A percentile compares a stretch with the other conserved stretches of the same genome.
Conservation (phyloP, 495 filamentous ascomycete genomes). For the Parathielavia hyrcaniae region DNA sequence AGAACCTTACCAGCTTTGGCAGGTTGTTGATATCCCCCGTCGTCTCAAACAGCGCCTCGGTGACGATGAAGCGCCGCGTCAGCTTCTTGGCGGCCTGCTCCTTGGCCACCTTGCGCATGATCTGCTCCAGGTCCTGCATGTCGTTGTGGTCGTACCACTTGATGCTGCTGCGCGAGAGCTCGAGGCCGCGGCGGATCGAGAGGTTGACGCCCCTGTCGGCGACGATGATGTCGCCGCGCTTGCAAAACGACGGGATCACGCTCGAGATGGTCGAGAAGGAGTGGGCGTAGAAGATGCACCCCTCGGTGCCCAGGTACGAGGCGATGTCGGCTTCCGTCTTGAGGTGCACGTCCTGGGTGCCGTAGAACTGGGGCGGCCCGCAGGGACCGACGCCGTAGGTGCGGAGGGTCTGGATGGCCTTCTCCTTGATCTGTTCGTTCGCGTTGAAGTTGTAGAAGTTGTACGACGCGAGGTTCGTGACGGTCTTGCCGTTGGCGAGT, state of each 20-base stretch:
- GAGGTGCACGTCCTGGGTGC: constrained; percentile 97
- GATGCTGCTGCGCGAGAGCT: constrained; percentile 84
- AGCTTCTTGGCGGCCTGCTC: constrained; percentile 84
- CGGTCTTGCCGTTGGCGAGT: constrained; percentile 80
- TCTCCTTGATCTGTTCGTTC: constrained; percentile 87
- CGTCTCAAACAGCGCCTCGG: constrained; percentile 89
- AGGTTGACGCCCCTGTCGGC: constrained; percentile 94
- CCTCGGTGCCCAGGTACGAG: constrained; percentile 72
- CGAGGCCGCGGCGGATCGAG: constrained; percentile 86
- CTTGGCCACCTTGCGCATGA: constrained; percentile 76
- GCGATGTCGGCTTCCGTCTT: constrained; percentile 93
- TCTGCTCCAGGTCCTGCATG: constrained; percentile 83
- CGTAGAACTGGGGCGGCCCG: constrained; percentile 95
- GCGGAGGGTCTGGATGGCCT: constrained; percentile 85
- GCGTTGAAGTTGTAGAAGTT: constrained; percentile 96
- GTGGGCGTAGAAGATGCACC: constrained; percentile 91
- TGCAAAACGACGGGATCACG: constrained; percentile 93
- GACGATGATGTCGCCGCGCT: constrained; percentile 95
- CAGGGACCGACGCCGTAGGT: constrained; percentile 96
- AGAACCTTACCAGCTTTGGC: constrained; percentile 65
- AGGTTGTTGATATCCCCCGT: constrained; percentile 80
- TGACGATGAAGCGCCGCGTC: constrained; percentile 91
- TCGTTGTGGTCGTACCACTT: constrained; percentile 96
- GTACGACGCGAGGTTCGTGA: constrained; percentile 85
- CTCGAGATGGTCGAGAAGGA: constrained; percentile 90